Percentiles rank a stretch among this genome's conserved stretches.
Conservation (phyloP, 345 rosid species). For the Orychophragmus violaceus region DNA sequence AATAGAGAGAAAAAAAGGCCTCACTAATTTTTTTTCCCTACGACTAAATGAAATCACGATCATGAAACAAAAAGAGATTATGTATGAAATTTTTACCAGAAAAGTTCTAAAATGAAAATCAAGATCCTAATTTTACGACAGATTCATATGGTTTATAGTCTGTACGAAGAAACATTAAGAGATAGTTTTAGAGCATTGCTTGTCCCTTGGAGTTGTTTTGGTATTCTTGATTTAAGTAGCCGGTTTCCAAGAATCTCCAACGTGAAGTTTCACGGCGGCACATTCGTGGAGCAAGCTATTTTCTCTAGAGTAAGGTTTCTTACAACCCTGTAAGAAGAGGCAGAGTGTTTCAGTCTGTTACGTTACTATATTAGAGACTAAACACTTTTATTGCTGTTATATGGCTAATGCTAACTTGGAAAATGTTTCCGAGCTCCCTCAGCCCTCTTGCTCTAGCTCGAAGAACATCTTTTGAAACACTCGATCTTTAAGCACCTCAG, state of each 20-base stretch:
- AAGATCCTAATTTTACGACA: too few species aligned
- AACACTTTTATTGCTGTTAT: not conserved
- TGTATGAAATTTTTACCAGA: too few species aligned
- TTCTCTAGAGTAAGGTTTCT: constrained; percentile 64
- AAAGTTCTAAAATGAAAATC: too few species aligned
- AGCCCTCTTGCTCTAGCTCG: constrained; percentile 56
- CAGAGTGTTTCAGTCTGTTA: not conserved
- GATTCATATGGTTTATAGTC: too few species aligned
- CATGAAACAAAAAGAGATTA: too few species aligned
- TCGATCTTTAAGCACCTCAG: constrained; percentile 81
- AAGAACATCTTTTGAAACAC: constrained; percentile 59
- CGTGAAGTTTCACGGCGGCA: constrained; percentile 13
- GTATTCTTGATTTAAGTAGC: constrained; percentile 8
- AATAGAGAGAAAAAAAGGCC: too few species aligned
- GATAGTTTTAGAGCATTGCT: too few species aligned
- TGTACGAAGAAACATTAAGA: too few species aligned
- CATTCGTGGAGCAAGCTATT: constrained; percentile 74
- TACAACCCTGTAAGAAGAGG: constrained; percentile 60
- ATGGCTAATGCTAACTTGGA: constrained; percentile 55
- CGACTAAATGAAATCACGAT: too few species aligned
- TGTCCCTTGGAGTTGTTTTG: too few species aligned
- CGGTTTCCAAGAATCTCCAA: constrained; percentile 24
- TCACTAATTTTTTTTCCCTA: too few species aligned
- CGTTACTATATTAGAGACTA: not conserved
- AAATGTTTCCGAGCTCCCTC: constrained; percentile 80